These are phyloP conservation scores for Bryopsis sp. DNA, from an alignment of 139 green algal genomes.

Conservation along the genomic window DNA sequence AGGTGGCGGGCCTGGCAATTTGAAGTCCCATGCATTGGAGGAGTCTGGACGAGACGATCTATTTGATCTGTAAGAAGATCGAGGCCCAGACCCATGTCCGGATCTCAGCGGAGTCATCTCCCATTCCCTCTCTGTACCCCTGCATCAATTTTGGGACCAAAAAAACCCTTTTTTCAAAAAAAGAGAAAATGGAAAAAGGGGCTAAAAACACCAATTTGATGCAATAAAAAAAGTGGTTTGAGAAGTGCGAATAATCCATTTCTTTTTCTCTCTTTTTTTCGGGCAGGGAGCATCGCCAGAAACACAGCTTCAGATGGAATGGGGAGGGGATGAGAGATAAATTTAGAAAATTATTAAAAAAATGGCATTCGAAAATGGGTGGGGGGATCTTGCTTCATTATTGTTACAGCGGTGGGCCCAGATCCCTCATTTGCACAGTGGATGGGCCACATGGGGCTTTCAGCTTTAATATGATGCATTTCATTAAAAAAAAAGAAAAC, in stretches of 20 bases:
- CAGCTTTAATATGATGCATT: too few species aligned
- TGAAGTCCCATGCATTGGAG: background rate
- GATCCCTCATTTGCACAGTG: too few species aligned
- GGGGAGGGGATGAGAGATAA: too few species aligned
- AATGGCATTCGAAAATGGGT: too few species aligned
- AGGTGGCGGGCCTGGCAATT: background rate
- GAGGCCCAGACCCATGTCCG: background rate
- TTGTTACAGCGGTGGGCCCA: too few species aligned
- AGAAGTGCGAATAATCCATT: background rate
- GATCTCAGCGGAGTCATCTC: conserved; percentile 39
- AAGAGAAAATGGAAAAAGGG: background rate
- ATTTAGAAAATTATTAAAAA: too few species aligned
- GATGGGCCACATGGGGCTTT: too few species aligned
- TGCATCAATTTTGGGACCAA: background rate
- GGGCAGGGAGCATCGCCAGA: background rate
- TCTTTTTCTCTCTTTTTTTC: background rate
- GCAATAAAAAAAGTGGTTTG: background rate
- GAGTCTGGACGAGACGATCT: background rate
- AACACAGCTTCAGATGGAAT: background rate
- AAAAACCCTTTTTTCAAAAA: background rate
- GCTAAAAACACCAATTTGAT: background rate
- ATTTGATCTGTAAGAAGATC: background rate
- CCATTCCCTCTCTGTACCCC: conserved; percentile 40
- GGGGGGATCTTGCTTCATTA: too few species aligned
- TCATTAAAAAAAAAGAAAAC: too few species aligned